Evolutionary conservation across 257 asterid genomes (phyloP), one percentile per base, ranked within the genome.

Genomic region (Solanum corneliomulleri): DNA sequence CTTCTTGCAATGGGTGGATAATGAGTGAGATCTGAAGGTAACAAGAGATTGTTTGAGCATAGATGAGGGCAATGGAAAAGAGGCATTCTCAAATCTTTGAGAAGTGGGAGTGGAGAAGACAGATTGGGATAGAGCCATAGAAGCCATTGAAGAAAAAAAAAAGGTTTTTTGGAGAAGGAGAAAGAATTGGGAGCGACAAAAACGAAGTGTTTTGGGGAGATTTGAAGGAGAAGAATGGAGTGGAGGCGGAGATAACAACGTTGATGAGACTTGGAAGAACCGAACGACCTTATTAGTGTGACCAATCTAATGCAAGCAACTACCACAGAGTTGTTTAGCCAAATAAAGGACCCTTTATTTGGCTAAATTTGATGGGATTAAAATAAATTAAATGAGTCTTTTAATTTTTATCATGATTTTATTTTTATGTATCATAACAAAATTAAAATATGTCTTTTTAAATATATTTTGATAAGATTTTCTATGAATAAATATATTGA

Each of bases 101-200:
- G 93, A 88, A 86, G 12, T 90, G 89, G 86, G 89, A 47, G 91
- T 88, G 87, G 98, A 91, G 88, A 94, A 90, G 7, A 87, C 23
- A 42, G 92, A 88, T n/a, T 91, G 97, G 1, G 97, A 94, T 45
- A 93, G 39, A 88, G 94, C 89, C 11, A 96, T 66, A 44, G 98
- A 93, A 86, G 98, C 97, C 99, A 95, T 95, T 91, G 93, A 6
- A 39, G 7, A 52, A 8, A 18, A 41, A 74, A n/a, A n/a, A 39
- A 0, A 10, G 23, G 13, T 11, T 16, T 16, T 84, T 66, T 25
- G 68, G 52, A 11, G n/a, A 41, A 44, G 70, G 44, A 45, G 62
- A 56, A 56, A 23, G 52, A 33, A 70, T 31, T 8, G 78, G 77
- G 78, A 25, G 39, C 25, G 44, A 70, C 8, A 74, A 14, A 37